Conservation (phyloP, 495 filamentous ascomycete genomes). For the Aspergillus wentii region DNA sequence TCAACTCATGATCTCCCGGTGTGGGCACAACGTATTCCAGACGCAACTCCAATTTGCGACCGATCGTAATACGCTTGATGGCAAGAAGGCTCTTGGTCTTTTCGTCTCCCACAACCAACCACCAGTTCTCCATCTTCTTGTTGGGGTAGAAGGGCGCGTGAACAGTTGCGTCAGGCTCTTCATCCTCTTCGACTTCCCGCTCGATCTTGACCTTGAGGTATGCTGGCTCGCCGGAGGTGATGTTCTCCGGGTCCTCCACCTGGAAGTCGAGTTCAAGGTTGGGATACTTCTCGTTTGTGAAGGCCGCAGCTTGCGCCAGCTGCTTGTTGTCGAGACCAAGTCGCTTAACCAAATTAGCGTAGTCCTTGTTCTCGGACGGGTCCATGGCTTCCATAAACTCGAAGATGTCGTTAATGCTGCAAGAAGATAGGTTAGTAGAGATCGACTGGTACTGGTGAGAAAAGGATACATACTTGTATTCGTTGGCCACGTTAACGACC, state of each 20-base stretch:
- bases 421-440: slow-evolving; percentile 29
- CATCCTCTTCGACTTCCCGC: slow-evolving; percentile 73
- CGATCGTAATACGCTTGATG: slow-evolving; percentile 92
- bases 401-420: slow-evolving; percentile 79
- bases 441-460: not conserved
- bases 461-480: slow-evolving; percentile 61
- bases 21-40: slow-evolving; percentile 86
- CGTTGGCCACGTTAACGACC: slow-evolving; percentile 76
- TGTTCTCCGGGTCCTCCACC: slow-evolving; percentile 71
- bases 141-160: slow-evolving; percentile 93
- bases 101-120: slow-evolving; percentile 87
- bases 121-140: slow-evolving; percentile 97
- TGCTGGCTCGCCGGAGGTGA: slow-evolving; percentile 74
- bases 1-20: slow-evolving; percentile 81
- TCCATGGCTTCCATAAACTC: slow-evolving; percentile 99
- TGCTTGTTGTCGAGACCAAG: slow-evolving; percentile 78
- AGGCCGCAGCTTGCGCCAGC: slow-evolving; percentile 80
- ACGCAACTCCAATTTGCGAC: slow-evolving; percentile 65
- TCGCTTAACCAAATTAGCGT: slow-evolving; percentile 65
- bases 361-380: slow-evolving; percentile 79
- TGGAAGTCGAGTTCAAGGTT: slow-evolving; percentile 88
- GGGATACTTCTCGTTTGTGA: slow-evolving; percentile 96
- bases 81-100: slow-evolving; percentile 79
- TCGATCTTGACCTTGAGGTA: slow-evolving; percentile 84
- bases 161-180: slow-evolving; percentile 76